phyloP scores from a whole-genome alignment of 192 early-diverging fungal species.

The Backusella mclennaniae region DNA sequence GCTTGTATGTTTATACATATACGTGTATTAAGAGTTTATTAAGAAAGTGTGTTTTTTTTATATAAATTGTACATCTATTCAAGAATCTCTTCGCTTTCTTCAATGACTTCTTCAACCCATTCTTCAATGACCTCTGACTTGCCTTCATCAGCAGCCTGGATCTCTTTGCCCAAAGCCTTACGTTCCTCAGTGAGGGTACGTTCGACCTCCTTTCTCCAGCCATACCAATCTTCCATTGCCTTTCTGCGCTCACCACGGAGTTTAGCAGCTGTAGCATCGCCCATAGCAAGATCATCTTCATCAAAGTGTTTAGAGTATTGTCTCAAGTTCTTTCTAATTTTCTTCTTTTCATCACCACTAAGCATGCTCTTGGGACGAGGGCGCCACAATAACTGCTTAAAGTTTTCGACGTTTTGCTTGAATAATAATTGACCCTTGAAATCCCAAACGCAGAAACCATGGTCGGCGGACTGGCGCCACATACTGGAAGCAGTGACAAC shows the following conservation, averaged over 20 bases:
- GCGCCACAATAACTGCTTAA: slow-evolving; percentile 95
- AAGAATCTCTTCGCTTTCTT: slow-evolving; percentile 76
- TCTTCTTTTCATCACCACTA: slow-evolving; percentile 74
- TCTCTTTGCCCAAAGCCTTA: slow-evolving; percentile 51
- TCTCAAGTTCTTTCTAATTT: slow-evolving; percentile 89
- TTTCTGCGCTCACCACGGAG: slow-evolving; percentile 71
- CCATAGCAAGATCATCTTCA: slow-evolving; percentile 77
- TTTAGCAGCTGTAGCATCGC: slow-evolving; percentile 68
- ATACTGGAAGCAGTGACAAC: slow-evolving; percentile 83
- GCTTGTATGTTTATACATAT: background rate
- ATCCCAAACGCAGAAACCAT: slow-evolving; percentile 90
- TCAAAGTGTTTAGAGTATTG: slow-evolving; percentile 87
- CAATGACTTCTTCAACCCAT: slow-evolving; percentile 84
- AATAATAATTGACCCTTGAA: slow-evolving; percentile 81
- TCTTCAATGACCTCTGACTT: slow-evolving; percentile 78
- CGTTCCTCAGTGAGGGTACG: slow-evolving; percentile 57
- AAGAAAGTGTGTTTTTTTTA: background rate
- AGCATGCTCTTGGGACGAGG: slow-evolving; percentile 88
- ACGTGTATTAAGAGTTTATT: background rate
- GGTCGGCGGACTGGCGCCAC: slow-evolving; percentile 82
- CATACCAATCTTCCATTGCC: slow-evolving; percentile 80
- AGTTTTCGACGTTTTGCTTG: slow-evolving; percentile 70
- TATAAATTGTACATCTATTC: slow-evolving; percentile 37
- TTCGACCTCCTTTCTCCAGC: slow-evolving; percentile 72
- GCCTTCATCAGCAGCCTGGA: slow-evolving; percentile 50